A percentile compares a stretch with the other conserved stretches of the same genome.
phyloP scores from a whole-genome alignment of 2,329 filamentous ascomycete genomes.

The Orbilia oligospora region DNA sequence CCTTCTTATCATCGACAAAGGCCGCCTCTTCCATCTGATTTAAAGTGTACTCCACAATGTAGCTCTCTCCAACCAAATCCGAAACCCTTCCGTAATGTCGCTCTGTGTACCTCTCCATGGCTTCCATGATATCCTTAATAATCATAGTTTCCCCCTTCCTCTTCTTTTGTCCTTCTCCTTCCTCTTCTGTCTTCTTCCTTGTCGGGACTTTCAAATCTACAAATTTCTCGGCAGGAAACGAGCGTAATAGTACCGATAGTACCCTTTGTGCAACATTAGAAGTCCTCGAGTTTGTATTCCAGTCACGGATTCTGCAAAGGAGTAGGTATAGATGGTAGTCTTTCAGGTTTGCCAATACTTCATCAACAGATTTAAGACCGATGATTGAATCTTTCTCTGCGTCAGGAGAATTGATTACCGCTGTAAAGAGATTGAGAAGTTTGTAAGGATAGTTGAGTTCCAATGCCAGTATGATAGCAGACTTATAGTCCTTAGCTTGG shows the following conservation, averaged over 20 bases:
- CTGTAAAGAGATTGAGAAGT: constrained; percentile 85
- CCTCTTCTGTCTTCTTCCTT: constrained; percentile 65
- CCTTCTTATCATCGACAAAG: constrained; percentile 46
- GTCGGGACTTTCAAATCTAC: constrained; percentile 73
- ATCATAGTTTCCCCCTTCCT: constrained; percentile 44
- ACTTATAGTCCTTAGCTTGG: constrained; percentile 86
- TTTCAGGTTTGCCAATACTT: constrained; percentile 82
- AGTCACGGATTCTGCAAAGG: constrained; percentile 86
- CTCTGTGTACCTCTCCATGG: constrained; percentile 90
- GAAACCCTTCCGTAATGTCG: constrained; percentile 91
- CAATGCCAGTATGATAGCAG: constrained; percentile 91
- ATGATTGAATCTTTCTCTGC: constrained; percentile 68
- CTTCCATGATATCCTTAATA: constrained; percentile 86
- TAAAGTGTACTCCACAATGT: constrained; percentile 87
- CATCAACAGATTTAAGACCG: constrained; percentile 76
- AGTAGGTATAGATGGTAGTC: constrained; percentile 89
- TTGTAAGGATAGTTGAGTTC: constrained; percentile 94
- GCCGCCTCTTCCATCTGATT: constrained; percentile 65
- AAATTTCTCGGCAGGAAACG: constrained; percentile 83
- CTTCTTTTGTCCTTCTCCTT: constrained; percentile 66
- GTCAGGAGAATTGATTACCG: constrained; percentile 75
- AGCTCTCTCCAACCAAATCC: constrained; percentile 93
- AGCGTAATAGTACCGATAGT: constrained; percentile 82
- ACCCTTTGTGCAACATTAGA: constrained; percentile 88
- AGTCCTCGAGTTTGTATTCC: constrained; percentile 96